A percentile compares a stretch with the other conserved stretches of the same genome.
Evolutionary conservation across 495 filamentous ascomycete species (phyloP).

Genomic region (Barbatosphaeria neglecta): DNA sequence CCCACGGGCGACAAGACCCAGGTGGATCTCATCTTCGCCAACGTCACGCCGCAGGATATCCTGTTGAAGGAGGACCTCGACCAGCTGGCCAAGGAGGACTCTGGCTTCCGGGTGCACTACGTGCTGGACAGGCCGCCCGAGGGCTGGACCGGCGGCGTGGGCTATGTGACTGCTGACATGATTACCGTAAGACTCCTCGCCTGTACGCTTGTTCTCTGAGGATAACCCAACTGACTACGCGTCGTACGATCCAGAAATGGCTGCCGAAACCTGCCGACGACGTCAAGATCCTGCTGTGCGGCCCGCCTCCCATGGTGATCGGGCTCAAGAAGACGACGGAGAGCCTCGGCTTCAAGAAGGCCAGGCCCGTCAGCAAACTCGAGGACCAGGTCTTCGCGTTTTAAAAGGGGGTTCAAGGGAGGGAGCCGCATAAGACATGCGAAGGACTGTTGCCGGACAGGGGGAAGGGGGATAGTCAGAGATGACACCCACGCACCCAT

Average conservation of each 20-base stretch:
- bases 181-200: conserved; percentile 54
- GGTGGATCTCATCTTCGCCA: conserved; percentile 91
- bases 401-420: conserved; percentile 42
- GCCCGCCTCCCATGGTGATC: conserved; percentile 90
- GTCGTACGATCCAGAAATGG: conserved; percentile 38
- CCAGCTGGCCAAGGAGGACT: conserved; percentile 60
- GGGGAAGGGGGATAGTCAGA: background rate
- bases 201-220: conserved; percentile 3
- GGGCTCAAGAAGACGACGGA: conserved; percentile 96
- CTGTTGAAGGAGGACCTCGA: conserved; percentile 86
- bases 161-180: conserved; percentile 92
- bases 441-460: too few relatives aligned
- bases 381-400: conserved; percentile 98
- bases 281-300: conserved; percentile 93
- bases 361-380: conserved; percentile 88
- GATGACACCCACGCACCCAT: too few relatives aligned
- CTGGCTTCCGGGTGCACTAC: conserved; percentile 75
- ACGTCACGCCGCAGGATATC: conserved; percentile 88
- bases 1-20: conserved; percentile 70
- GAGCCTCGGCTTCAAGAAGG: conserved; percentile 78
- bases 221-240: background rate
- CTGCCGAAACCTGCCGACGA: conserved; percentile 74
- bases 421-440: background rate
- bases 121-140: conserved; percentile 93
- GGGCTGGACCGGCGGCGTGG: conserved; percentile 79